A percentile compares a stretch with the other conserved stretches of the same genome.
Conservation (phyloP, 2,329 filamentous ascomycete genomes). For the Elsinoe batatas region DNA sequence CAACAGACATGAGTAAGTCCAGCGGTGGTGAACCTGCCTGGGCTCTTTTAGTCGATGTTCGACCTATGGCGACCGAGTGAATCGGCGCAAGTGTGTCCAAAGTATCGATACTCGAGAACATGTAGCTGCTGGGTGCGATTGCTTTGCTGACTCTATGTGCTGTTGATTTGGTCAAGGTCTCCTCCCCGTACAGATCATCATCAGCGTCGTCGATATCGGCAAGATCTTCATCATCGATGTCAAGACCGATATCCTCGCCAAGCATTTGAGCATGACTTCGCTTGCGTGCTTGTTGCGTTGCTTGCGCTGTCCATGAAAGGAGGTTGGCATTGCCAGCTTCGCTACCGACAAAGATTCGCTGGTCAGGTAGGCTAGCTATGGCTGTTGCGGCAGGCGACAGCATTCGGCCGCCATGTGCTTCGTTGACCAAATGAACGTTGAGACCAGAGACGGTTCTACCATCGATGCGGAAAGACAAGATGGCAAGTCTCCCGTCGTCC, state of each 20-base stretch:
- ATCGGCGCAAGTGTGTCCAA: constrained; percentile 73
- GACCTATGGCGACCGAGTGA: constrained; percentile 61
- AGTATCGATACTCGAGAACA: constrained; percentile 66
- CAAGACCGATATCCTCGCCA: constrained; percentile 36
- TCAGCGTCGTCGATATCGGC: constrained; percentile 47
- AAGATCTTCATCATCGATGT: constrained; percentile 48
- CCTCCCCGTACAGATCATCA: constrained; percentile 56
- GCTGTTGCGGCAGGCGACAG: constrained; percentile 58
- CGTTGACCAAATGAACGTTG: constrained; percentile 55
- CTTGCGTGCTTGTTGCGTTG: constrained; percentile 51
- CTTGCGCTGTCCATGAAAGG: constrained; percentile 66
- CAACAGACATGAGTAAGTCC: constrained; percentile 49
- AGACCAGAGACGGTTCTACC: constrained; percentile 85
- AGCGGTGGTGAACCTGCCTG: constrained; percentile 23
- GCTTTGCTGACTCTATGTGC: constrained; percentile 28
- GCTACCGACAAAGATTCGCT: constrained; percentile 73
- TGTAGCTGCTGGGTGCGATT: constrained; percentile 53
- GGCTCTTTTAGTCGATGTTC: constrained; percentile 26
- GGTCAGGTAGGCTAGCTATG: constrained; percentile 56
- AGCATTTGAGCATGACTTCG: constrained; percentile 53
- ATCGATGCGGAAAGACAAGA: constrained; percentile 76
- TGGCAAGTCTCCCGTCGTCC: constrained; percentile 61
- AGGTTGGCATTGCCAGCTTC: constrained; percentile 73
- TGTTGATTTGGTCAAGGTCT: constrained; percentile 33
- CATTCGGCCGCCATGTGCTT: constrained; percentile 53